Conservation (phyloP, 345 rosid genomes). For the Rhodamnia argentea region DNA sequence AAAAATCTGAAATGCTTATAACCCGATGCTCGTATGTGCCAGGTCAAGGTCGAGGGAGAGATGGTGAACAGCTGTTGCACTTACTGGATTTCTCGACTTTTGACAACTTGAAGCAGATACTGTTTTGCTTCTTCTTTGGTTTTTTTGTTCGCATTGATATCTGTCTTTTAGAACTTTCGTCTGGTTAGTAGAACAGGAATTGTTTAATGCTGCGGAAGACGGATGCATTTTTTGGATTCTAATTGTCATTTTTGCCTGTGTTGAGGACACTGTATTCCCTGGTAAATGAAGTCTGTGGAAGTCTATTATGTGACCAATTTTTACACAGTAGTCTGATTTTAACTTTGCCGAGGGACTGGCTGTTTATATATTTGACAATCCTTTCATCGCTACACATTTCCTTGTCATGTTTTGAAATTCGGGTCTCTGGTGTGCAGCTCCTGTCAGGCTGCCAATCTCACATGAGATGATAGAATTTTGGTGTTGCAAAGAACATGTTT, state of each 20-base stretch:
- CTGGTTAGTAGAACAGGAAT: conserved; percentile 33
- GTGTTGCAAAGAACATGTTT: background rate
- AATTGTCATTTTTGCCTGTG: background rate
- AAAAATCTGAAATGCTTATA: background rate
- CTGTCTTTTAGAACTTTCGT: conserved; percentile 12
- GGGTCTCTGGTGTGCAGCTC: background rate
- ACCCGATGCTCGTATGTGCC: background rate
- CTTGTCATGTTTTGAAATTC: background rate
- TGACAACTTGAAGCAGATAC: conserved; percentile 20
- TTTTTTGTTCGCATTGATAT: conserved; percentile 2
- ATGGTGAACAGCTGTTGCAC: conserved; percentile 35
- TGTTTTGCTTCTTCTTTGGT: conserved; percentile 16
- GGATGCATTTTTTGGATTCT: background rate
- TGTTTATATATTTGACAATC: background rate
- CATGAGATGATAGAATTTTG: background rate
- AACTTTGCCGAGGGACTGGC: background rate
- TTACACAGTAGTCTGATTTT: background rate
- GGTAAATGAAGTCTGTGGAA: background rate
- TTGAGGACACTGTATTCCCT: background rate
- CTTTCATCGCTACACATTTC: background rate
- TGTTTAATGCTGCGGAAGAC: background rate
- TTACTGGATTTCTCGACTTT: background rate
- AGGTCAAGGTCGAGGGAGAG: conserved; percentile 56
- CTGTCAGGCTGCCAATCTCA: background rate
- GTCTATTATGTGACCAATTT: background rate